Conservation (phyloP, 495 filamentous ascomycete genomes). For the Penicillium daleae region DNA sequence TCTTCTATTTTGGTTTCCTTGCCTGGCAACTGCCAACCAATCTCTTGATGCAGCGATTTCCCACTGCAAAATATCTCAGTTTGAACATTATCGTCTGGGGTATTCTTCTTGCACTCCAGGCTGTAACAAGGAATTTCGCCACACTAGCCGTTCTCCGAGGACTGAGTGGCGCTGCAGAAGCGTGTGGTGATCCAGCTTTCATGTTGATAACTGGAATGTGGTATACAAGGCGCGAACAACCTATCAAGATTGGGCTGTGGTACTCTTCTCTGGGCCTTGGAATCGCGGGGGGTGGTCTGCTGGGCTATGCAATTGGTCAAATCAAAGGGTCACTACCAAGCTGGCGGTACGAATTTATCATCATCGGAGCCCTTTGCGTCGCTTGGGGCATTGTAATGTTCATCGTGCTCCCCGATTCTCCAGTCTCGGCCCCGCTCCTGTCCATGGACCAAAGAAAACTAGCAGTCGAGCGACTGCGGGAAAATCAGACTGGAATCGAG, state of each 20-base stretch:
- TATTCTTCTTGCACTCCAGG: conserved; percentile 3
- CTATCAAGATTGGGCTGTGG: conserved; percentile 36
- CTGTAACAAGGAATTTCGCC: conserved; percentile 10
- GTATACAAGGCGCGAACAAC: conserved; percentile 38
- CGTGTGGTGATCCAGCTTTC: conserved; percentile 3
- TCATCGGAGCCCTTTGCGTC: conserved; percentile 38
- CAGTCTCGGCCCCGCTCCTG: conserved; percentile 43
- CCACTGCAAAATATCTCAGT: conserved; percentile 10
- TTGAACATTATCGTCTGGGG: conserved; percentile 18
- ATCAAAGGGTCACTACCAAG: conserved; percentile 20
- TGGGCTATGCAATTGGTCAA: conserved; percentile 20
- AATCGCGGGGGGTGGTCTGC: conserved; percentile 20
- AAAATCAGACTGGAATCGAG: conserved; percentile 59
- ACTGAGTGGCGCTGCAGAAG: conserved; percentile 14
- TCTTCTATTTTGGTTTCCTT: conserved; percentile 52
- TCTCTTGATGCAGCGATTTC: conserved; percentile 14
- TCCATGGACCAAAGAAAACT: conserved; percentile 50
- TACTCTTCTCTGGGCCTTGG: conserved; percentile 19
- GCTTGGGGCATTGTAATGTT: conserved; percentile 44
- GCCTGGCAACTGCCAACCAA: conserved; percentile 44
- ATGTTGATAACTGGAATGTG: conserved; percentile 36
- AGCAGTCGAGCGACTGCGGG: conserved; percentile 53
- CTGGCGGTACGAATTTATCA: conserved; percentile 48
- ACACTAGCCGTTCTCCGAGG: conserved; percentile 8
- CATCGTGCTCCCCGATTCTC: conserved; percentile 55